These are phyloP conservation scores for Sarocladium brachiariae DNA, from an alignment of 2,329 filamentous ascomycete genomes.

Conservation along the genomic window DNA sequence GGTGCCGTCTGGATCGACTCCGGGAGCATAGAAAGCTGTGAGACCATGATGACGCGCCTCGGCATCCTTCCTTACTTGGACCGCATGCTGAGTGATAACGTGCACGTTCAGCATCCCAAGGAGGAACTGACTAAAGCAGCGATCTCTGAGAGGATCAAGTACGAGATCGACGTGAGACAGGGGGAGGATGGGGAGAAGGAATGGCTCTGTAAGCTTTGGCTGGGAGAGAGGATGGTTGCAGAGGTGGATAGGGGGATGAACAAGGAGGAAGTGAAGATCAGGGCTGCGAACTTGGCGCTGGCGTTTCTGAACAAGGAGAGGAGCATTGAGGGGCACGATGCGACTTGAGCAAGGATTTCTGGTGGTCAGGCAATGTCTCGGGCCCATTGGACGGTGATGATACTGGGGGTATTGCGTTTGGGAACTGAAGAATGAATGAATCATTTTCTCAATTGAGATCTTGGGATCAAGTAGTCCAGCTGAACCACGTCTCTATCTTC, in stretches of 20 bases:
- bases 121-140: conserved; percentile 59
- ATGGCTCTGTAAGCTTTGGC: conserved; percentile 39
- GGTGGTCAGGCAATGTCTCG: too few species aligned
- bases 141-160: conserved; percentile 44
- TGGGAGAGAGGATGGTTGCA: conserved; percentile 41
- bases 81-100: conserved; percentile 49
- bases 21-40: conserved; percentile 54
- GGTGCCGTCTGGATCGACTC: conserved; percentile 82
- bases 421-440: not conserved
- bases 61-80: conserved; percentile 60
- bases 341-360: too few species aligned
- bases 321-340: too few species aligned
- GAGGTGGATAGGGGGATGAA: conserved; percentile 38
- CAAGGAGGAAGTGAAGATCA: conserved; percentile 46
- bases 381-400: too few species aligned
- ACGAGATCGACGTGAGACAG: conserved; percentile 31
- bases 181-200: conserved; percentile 17
- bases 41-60: conserved; percentile 50
- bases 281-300: conserved; percentile 48
- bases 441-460: too few species aligned
- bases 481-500: too few species aligned
- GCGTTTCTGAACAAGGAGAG: conserved; percentile 20
- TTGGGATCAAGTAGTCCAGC: too few species aligned
- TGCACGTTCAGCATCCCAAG: conserved; percentile 60
- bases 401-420: not conserved